Evolutionary conservation across 176 grass and related monocot genomes (phyloP).

Genomic region (Cocos nucifera): DNA sequence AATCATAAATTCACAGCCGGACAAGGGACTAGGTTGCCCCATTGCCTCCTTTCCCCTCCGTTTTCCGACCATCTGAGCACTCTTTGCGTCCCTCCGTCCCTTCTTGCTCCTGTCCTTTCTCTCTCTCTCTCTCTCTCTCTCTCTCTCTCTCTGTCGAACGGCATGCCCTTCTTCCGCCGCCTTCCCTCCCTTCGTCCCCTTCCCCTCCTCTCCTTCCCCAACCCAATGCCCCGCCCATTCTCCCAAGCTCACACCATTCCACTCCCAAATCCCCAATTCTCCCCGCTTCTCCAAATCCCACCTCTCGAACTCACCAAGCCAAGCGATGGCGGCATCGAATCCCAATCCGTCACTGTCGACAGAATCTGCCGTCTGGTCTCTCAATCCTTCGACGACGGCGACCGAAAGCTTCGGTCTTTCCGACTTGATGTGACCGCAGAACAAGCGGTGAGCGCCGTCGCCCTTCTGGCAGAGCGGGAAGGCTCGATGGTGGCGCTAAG

Average conservation of each 20-base stretch:
- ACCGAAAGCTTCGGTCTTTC: conserved; percentile 16
- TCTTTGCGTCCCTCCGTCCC: too few relatives aligned
- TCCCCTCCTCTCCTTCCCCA: background rate
- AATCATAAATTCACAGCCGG: too few relatives aligned
- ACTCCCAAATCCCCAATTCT: background rate
- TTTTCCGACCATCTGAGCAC: too few relatives aligned
- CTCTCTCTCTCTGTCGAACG: too few relatives aligned
- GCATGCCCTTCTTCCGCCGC: too few relatives aligned
- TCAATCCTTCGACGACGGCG: conserved; percentile 19
- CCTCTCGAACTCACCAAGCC: background rate
- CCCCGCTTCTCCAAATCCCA: conserved; percentile 7
- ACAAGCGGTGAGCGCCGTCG: conserved; percentile 39
- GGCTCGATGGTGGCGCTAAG: conserved; percentile 59
- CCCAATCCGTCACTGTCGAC: background rate
- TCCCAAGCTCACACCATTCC: background rate
- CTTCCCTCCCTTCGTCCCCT: background rate
- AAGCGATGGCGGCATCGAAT: background rate
- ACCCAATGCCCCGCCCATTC: too few relatives aligned
- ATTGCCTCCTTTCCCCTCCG: too few relatives aligned
- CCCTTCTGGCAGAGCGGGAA: conserved; percentile 35
- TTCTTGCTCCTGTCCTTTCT: too few relatives aligned
- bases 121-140: too few relatives aligned
- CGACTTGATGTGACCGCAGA: conserved; percentile 28
- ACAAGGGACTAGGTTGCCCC: too few relatives aligned
- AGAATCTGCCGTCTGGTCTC: conserved; percentile 17